Percentiles rank a stretch among this genome's conserved stretches.
phyloP scores from a whole-genome alignment of 140 eudicot genomes.

The Flaveria floridana region DNA sequence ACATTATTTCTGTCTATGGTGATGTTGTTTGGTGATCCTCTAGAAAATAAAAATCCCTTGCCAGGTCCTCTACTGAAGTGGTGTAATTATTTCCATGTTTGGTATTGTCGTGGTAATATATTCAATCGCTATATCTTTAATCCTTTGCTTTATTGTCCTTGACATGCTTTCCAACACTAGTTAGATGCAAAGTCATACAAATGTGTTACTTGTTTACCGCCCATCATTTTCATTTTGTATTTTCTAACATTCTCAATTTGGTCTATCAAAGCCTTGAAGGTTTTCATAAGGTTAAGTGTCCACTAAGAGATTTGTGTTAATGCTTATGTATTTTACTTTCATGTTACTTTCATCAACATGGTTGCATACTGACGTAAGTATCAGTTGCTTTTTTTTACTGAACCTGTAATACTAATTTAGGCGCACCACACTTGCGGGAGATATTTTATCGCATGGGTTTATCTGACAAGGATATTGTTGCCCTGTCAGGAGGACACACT shows the following conservation, averaged over 20 bases:
- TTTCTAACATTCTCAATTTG: background rate
- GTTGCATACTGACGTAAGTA: conserved; percentile 11
- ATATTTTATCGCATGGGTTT: conserved; percentile 94
- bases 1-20: background rate
- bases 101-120: too few species aligned
- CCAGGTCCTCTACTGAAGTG: background rate
- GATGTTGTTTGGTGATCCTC: conserved; percentile 1
- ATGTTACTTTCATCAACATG: conserved; percentile 1
- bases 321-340: conserved; percentile 5
- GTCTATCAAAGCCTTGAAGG: background rate
- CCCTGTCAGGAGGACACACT: conserved; percentile 97
- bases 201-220: background rate
- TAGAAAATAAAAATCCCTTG: background rate
- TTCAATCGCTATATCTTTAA: background rate
- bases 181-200: background rate
- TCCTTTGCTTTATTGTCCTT: background rate
- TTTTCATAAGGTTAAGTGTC: background rate
- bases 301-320: background rate
- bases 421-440: conserved; percentile 85
- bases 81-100: too few species aligned
- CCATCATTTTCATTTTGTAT: background rate
- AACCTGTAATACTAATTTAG: conserved; percentile 38
- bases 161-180: background rate
- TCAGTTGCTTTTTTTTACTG: conserved; percentile 8
- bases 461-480: conserved; percentile 91